A percentile compares a stretch with the other conserved stretches of the same genome.
These are phyloP conservation scores for Nosema muscidifuracis DNA, from an alignment of 371 early-diverging fungal genomes.

Conservation along the genomic window DNA sequence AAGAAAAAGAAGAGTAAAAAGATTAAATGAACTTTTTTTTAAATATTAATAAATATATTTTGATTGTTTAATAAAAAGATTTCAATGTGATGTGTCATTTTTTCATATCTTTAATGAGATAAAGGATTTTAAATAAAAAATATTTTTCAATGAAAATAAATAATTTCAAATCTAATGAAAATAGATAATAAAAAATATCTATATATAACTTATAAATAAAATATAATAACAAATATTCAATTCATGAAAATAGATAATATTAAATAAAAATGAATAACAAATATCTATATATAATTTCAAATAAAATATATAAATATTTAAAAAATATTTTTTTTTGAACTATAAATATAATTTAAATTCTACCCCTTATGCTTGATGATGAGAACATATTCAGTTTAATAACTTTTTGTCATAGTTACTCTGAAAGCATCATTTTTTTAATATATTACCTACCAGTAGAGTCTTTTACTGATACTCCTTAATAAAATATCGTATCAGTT, in stretches of 20 bases:
- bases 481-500: background rate
- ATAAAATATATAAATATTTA: too few relatives aligned
- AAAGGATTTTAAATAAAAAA: background rate
- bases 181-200: background rate
- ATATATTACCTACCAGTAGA: background rate
- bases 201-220: too few relatives aligned
- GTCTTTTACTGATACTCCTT: background rate
- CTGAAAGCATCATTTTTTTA: background rate
- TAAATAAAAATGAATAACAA: too few relatives aligned
- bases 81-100: background rate
- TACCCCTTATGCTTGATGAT: constrained; percentile 8
- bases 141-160: background rate
- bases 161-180: background rate
- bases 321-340: background rate
- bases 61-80: background rate
- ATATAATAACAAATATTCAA: too few relatives aligned
- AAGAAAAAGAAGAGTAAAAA: background rate
- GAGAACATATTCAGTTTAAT: background rate
- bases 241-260: too few relatives aligned
- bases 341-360: background rate
- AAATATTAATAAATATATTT: background rate
- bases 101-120: background rate
- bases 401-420: constrained; percentile 10
- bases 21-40: background rate
- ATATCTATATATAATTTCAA: too few relatives aligned